These are phyloP conservation scores for Chaetomidium leptoderma DNA, from an alignment of 495 filamentous ascomycete species.

Conservation along the genomic window DNA sequence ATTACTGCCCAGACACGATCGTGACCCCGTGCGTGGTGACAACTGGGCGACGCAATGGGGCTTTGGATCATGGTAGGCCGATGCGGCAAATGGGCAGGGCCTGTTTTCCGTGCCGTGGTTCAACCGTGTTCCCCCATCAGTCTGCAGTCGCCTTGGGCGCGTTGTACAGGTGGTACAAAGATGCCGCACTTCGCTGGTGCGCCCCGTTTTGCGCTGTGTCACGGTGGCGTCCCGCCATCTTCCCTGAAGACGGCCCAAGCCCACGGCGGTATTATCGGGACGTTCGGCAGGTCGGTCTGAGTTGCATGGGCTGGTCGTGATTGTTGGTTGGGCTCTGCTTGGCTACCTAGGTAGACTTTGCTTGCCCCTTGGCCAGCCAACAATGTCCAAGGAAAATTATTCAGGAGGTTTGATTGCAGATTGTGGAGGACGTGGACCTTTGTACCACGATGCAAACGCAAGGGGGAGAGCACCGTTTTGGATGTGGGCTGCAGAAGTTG, in stretches of 20 bases:
- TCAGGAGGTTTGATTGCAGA: neutral
- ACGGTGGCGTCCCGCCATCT: slow-evolving; percentile 3
- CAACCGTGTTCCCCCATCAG: neutral
- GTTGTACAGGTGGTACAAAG: neutral
- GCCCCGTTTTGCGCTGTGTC: slow-evolving; percentile 14
- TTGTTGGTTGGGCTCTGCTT: neutral
- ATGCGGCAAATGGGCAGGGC: neutral
- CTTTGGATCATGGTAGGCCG: slow-evolving; percentile 2
- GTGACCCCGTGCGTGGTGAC: neutral
- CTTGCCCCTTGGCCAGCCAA: neutral
- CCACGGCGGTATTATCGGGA: neutral
- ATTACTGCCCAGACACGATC: slow-evolving; percentile 7
- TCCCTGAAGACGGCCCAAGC: neutral
- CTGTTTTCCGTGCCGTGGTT: neutral
- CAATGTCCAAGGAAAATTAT: neutral
- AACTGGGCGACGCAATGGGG: neutral
- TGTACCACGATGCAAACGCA: neutral
- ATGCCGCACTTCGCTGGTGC: neutral
- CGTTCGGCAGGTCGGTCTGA: no score
- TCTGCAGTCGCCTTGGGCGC: neutral
- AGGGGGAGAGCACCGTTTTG: neutral
- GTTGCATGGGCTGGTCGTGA: no score
- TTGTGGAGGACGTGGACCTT: neutral
- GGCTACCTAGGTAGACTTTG: no score
- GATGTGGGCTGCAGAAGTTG: neutral